Base-by-base conservation (phyloP, 768 basidiomycete genomes). In the Rhodotorula toruloides region DNA sequence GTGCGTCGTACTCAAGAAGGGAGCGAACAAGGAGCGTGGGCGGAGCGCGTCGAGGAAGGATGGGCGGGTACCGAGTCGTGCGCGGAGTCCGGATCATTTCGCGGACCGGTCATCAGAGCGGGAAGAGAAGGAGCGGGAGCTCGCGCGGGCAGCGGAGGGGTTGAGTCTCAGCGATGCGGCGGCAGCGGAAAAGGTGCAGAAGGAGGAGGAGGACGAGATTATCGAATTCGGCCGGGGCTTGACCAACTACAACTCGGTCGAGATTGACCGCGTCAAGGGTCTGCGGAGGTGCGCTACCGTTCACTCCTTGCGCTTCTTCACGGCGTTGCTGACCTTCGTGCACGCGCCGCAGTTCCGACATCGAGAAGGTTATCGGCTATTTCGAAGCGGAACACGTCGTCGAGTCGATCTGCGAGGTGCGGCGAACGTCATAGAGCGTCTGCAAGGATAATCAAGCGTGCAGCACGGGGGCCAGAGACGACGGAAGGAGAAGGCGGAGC, bases 361-460 rank as follows among this genome's bases (percentile, higher is more conserved):
- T 99, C 44, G 80, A 87, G 14, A 84, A 86, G 65, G 74, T 92
- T 11, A 5, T 54, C 36, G 36, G 36, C 17, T 98, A 99, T 77
- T 89, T 89, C 21, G 96, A 99, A 76, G 89, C 90, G 34, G 96
- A 98, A 77, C 89, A 98, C 79, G 92, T 98, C 54, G 93, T 94
- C 11, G 96, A 98, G 52, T 34, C 29, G 10, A 52, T 60, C 32
- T 36, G 37, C 36, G 53, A 54, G 37, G n/a, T 54, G n/a, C 53
- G 63, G 52, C n/a, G n/a, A n/a, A n/a, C n/a, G n/a, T n/a, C n/a
- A n/a, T n/a, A n/a, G n/a, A n/a, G n/a, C n/a, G n/a, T n/a, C n/a
- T n/a, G n/a, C n/a, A n/a, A n/a, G n/a, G n/a, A n/a, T n/a, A n/a
- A n/a, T n/a, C n/a, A n/a, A n/a, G n/a, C n/a, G n/a, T n/a, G n/a